phyloP scores from a whole-genome alignment of 1,284 basidiomycete species.

The Irpex sp. region DNA sequence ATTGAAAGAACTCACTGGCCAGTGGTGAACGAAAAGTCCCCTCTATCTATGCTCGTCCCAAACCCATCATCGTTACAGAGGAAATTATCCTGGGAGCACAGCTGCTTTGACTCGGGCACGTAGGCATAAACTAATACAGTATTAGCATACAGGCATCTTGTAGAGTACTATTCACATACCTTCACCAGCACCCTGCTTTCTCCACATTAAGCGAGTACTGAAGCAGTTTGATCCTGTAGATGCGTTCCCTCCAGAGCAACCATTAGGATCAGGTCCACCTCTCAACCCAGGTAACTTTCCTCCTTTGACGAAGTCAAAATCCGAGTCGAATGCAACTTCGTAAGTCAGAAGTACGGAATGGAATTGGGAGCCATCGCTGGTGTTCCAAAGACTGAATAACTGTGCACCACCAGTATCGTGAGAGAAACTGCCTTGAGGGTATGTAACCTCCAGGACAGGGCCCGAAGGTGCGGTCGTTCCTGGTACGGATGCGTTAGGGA shows the following conservation, averaged over 20 bases:
- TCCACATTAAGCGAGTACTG: conserved; percentile 56
- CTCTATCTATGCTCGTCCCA: conserved; percentile 50
- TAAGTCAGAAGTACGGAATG: conserved; percentile 75
- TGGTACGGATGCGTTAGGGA: conserved; percentile 55
- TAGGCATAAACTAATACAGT: conserved; percentile 41
- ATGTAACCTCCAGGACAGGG: conserved; percentile 73
- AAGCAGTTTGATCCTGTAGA: conserved; percentile 52
- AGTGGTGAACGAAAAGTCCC: conserved; percentile 45
- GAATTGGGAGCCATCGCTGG: conserved; percentile 59
- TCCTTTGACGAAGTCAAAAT: conserved; percentile 58
- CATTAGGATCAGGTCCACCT: conserved; percentile 46
- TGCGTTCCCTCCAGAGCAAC: conserved; percentile 49
- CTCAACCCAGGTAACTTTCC: conserved; percentile 58
- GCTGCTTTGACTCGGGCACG: conserved; percentile 29
- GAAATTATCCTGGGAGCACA: conserved; percentile 32
- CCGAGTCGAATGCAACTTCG: conserved; percentile 73
- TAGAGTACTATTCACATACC: conserved; percentile 30
- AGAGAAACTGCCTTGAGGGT: conserved; percentile 68
- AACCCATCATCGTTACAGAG: conserved; percentile 49
- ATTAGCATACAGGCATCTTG: not conserved
- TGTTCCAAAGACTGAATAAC: conserved; percentile 74
- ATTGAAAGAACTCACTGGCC: conserved; percentile 55
- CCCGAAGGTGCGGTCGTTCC: conserved; percentile 41
- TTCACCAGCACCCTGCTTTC: conserved; percentile 49
- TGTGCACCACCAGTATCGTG: conserved; percentile 71